Evolutionary conservation across 2,329 filamentous ascomycete species (phyloP).

Genomic region (Phialophora expanda): DNA sequence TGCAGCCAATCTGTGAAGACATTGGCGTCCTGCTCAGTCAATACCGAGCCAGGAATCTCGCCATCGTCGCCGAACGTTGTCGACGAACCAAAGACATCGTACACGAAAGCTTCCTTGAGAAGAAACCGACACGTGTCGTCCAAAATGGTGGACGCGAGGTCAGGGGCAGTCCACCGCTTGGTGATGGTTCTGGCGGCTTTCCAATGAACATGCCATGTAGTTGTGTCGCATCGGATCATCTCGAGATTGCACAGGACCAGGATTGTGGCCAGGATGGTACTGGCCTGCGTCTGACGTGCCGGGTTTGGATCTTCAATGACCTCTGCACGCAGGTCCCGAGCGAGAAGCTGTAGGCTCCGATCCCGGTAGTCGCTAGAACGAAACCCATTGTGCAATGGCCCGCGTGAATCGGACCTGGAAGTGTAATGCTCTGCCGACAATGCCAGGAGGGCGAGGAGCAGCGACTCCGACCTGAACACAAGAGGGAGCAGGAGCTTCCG

Average conservation of each 20-base stretch:
- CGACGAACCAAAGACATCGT: conserved; percentile 40
- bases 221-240: conserved; percentile 35
- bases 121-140: conserved; percentile 36
- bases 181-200: conserved; percentile 40
- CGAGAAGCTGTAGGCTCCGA: conserved; percentile 23
- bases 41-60: conserved; percentile 29
- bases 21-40: conserved; percentile 31
- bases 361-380: conserved; percentile 26
- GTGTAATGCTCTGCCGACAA: conserved; percentile 39
- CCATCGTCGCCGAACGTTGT: conserved; percentile 38
- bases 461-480: conserved; percentile 36
- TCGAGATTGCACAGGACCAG: conserved; percentile 42
- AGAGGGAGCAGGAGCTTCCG: conserved; percentile 41
- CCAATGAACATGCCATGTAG: conserved; percentile 40
- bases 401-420: conserved; percentile 14
- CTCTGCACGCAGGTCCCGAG: conserved; percentile 25
- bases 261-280: conserved; percentile 38
- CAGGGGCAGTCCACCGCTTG: conserved; percentile 30
- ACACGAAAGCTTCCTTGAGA: conserved; percentile 42
- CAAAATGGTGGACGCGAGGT: conserved; percentile 7
- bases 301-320: conserved; percentile 17
- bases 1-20: conserved; percentile 41
- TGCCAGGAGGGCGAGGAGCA: conserved; percentile 40
- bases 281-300: conserved; percentile 18
- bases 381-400: conserved; percentile 10